Evolutionary conservation across 148 eudicot species (phyloP), one percentile per base, ranked within the genome.

Genomic region (Cornus kousa): DNA sequence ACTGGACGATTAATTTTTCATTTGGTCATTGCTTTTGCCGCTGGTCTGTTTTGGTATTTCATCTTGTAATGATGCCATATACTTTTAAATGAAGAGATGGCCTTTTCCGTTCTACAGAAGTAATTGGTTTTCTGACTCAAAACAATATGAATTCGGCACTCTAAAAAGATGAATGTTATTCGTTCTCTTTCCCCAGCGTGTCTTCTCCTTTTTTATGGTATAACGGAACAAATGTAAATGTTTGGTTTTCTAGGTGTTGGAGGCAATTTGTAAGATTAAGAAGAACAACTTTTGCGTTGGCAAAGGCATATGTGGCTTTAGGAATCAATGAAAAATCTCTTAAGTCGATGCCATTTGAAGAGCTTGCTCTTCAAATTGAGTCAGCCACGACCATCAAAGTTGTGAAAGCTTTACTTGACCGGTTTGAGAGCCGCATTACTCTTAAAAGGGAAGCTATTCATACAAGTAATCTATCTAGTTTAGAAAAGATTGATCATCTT

Each of bases 401-500:
- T 67, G 86, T 83, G 48, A 77, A 75, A 72, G 74, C 83, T 77
- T 77, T 87, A 76, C 81, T 85, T 71, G 83, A 83, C 67, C 85
- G 86, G 11, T 70, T 87, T 70, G 90, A 87, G 76, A 82, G 76
- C 77, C 83, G 83, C 57, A 88, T 85, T 17, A 77, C 43, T 46
- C 81, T 80, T 17, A 72, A 83, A 23, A 16, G 17, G 59, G 74
- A 74, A 55, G 86, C 79, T 24, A 81, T 24, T 62, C 22, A 66
- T 39, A 62, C 10, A 10, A 70, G 69, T 43, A 67, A 76, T 69
- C 77, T 78, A 68, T 77, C 70, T 74, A 77, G 84, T 60, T 37
- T 83, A 86, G 90, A 87, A 80, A 83, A 85, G 64, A 81, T 87
- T 66, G 87, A 81, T 83, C 90, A 85, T 71, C 85, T 87, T 31